phyloP scores from a whole-genome alignment of 2,329 filamentous ascomycete genomes.

The Aspergillus brunneoviolaceus region DNA sequence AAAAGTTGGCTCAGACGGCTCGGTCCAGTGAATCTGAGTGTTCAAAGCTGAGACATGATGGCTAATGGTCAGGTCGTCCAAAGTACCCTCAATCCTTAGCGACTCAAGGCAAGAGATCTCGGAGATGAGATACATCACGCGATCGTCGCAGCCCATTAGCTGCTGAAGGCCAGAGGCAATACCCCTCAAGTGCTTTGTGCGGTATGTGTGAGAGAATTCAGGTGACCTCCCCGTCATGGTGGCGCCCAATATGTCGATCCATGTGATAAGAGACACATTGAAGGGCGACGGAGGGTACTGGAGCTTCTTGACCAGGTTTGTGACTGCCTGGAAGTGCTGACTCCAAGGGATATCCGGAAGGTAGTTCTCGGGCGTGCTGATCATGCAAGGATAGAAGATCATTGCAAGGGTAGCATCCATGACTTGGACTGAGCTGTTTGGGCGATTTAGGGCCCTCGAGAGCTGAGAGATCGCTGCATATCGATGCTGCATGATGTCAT shows the following conservation, averaged over 20 bases:
- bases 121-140: too few species aligned
- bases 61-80: too few species aligned
- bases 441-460: conserved; percentile 73
- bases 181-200: conserved; percentile 67
- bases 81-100: too few species aligned
- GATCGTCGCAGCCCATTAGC: too few species aligned
- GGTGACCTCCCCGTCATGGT: conserved; percentile 87
- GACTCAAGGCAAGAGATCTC: too few species aligned
- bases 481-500: conserved; percentile 66
- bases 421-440: conserved; percentile 79
- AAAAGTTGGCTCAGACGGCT: too few species aligned
- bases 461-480: conserved; percentile 82
- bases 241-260: conserved; percentile 95
- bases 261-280: conserved; percentile 83
- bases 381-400: conserved; percentile 92
- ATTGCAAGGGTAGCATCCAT: conserved; percentile 87
- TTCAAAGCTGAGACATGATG: too few species aligned
- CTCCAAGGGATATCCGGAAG: conserved; percentile 95
- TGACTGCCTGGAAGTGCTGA: conserved; percentile 88
- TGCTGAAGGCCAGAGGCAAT: too few species aligned
- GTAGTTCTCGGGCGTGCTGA: conserved; percentile 77
- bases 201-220: conserved; percentile 85
- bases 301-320: conserved; percentile 79
- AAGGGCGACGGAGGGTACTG: conserved; percentile 70
- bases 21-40: too few species aligned